A percentile compares a stretch with the other conserved stretches of the same genome.
These are phyloP conservation scores for Logfia minima DNA, from an alignment of 129 eudicot genomes.

Conservation along the genomic window DNA sequence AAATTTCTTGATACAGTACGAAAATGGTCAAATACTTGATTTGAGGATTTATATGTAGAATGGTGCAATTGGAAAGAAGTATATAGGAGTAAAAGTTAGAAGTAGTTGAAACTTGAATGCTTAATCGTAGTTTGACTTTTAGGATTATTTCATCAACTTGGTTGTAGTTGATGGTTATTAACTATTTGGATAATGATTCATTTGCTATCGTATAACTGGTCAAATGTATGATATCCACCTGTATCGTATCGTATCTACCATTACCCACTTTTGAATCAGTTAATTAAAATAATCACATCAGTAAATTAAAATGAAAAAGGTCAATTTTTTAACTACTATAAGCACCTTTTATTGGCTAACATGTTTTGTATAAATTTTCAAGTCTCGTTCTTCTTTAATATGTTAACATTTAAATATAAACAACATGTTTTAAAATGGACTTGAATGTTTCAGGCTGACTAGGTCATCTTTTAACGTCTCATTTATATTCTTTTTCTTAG, in stretches of 20 bases:
- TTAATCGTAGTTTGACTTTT: background rate
- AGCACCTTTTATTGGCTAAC: background rate
- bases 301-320: too few relatives aligned
- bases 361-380: too few relatives aligned
- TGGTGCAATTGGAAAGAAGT: background rate
- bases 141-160: background rate
- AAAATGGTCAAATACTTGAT: background rate
- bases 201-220: background rate
- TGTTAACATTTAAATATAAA: background rate
- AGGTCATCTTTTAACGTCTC: background rate
- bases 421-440: background rate
- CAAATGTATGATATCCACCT: background rate
- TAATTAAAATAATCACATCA: too few relatives aligned
- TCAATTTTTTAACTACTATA: too few relatives aligned
- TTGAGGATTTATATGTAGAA: background rate
- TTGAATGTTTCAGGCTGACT: background rate
- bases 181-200: too few relatives aligned
- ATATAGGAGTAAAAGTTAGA: slow-evolving; percentile 1
- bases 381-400: background rate
- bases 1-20: background rate
- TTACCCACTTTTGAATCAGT: background rate
- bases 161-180: background rate
- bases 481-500: too few relatives aligned
- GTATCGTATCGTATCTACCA: background rate
- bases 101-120: background rate